Evolutionary conservation across 2,329 filamentous ascomycete genomes (phyloP).

Genomic region (Penicillium sp.): DNA sequence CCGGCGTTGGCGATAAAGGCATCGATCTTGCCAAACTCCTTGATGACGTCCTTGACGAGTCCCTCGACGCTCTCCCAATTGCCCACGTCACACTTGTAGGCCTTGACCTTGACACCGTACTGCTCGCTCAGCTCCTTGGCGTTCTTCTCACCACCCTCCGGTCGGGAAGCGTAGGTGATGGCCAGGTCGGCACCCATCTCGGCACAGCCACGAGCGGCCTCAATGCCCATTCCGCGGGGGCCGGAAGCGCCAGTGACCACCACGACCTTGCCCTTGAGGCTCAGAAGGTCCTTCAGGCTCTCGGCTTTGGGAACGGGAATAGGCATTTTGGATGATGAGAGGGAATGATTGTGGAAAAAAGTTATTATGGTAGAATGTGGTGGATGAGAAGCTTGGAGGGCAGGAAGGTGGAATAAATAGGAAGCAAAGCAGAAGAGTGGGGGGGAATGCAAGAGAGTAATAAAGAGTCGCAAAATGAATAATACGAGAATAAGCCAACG

Average conservation of each 20-base stretch:
- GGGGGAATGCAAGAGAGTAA: background rate
- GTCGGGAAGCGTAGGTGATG: constrained; percentile 68
- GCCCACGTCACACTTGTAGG: constrained; percentile 67
- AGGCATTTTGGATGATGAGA: constrained; percentile 38
- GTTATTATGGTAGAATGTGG: background rate
- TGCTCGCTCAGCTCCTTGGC: constrained; percentile 62
- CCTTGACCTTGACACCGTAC: constrained; percentile 68
- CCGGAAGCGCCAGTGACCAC: constrained; percentile 58
- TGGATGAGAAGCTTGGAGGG: background rate
- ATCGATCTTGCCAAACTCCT: constrained; percentile 72
- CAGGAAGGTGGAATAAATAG: background rate
- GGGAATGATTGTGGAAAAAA: background rate
- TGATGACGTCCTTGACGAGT: constrained; percentile 62
- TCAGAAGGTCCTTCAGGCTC: constrained; percentile 48
- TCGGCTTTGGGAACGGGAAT: constrained; percentile 42
- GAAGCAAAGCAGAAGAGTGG: background rate
- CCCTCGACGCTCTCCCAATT: constrained; percentile 60
- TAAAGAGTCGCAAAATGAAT: background rate
- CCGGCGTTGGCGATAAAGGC: constrained; percentile 72
- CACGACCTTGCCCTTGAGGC: constrained; percentile 53
- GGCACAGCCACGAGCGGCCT: constrained; percentile 66
- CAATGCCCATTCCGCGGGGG: constrained; percentile 69
- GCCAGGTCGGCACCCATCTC: constrained; percentile 67
- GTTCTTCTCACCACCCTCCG: constrained; percentile 67
- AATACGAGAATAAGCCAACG: background rate